Evolutionary conservation across 352 stramenopile genomes (phyloP), one percentile per base, ranked within the genome.

Genomic region (Globisporangium spiculum): DNA sequence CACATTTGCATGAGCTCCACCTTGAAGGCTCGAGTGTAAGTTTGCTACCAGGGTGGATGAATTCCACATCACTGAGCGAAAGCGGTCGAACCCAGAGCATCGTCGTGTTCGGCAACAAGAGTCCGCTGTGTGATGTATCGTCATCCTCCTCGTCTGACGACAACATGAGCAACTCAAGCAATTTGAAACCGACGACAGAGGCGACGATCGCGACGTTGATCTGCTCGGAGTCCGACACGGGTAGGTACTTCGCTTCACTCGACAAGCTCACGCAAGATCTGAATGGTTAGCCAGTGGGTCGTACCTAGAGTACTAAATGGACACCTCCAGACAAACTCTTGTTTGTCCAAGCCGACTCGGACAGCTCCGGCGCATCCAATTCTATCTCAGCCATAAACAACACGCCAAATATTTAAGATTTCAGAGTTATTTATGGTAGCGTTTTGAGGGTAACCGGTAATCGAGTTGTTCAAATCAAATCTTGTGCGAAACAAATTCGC

Each of bases 191-290:
- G n/a, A 22, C 22, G n/a, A 22, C 22, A 16, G 44, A 26, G 20
- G 14, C 18, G 18, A 20, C 30, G 14, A 30, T 60, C 14, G 61
- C 22, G 7, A n/a, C 18, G 30, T 6, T 67, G 27, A 58, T 38
- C 6, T 53, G 61, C 27, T 58, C n/a, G 5, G 3, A 24, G 9
- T 27, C 61, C 2, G 48, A 44, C 16, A 30, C n/a, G 0, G n/a
- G 22, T n/a, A 48, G 61, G 10, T 60, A 59, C 24, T 66, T 36
- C 32, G 30, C 53, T 20, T 66, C 60, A 5, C 46, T 59, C 0
- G 27, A 59, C n/a, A 10, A 36, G 10, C n/a, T 59, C 46, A 36
- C 48, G 9, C 46, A 20, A 41, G 54, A 26, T 32, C 20, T 60
- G 54, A 41, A 7, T 30, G 26, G 16, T 20, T 41, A 58, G 12